Conservation (phyloP, 2,329 filamentous ascomycete genomes). For the Colletotrichum sp. region DNA sequence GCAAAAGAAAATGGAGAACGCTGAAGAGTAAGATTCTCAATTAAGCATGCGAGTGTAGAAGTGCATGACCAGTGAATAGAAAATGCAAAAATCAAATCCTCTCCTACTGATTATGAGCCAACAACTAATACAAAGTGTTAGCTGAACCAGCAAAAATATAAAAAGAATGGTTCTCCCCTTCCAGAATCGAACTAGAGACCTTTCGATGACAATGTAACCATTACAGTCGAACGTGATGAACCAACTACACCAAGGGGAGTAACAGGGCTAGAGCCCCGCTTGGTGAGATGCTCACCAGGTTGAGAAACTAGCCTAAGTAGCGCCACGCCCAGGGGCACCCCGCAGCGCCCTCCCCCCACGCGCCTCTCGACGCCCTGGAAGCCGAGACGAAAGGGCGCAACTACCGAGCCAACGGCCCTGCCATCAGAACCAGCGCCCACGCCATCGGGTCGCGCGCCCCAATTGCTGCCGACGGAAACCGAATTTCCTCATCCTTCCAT, state of each 20-base stretch:
- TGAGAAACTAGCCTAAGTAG: no score
- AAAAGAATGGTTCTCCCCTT: not conserved
- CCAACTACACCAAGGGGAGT: conserved; percentile 19
- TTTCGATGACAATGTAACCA: conserved; percentile 16
- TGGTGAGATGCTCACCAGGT: rapidly evolving
- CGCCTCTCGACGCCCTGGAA: not conserved
- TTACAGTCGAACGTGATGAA: conserved; percentile 21
- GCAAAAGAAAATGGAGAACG: not conserved
- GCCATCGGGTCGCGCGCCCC: not conserved
- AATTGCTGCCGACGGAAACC: conserved; percentile 10
- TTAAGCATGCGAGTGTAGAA: not conserved
- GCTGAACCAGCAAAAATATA: not conserved
- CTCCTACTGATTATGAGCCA: rapidly evolving
- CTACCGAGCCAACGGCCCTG: not conserved
- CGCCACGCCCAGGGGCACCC: not conserved
- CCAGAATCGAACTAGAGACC: conserved; percentile 15
- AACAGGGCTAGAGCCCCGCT: not conserved
- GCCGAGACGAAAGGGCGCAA: not conserved
- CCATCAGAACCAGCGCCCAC: not conserved
- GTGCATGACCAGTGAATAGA: not conserved
- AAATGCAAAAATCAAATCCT: no score
- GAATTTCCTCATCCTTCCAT: not conserved
- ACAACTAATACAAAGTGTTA: no score
- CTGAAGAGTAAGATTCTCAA: not conserved
- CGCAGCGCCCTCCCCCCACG: not conserved